Base-by-base conservation (phyloP, 2,329 filamentous ascomycete species). In the Cadophora sp. region DNA sequence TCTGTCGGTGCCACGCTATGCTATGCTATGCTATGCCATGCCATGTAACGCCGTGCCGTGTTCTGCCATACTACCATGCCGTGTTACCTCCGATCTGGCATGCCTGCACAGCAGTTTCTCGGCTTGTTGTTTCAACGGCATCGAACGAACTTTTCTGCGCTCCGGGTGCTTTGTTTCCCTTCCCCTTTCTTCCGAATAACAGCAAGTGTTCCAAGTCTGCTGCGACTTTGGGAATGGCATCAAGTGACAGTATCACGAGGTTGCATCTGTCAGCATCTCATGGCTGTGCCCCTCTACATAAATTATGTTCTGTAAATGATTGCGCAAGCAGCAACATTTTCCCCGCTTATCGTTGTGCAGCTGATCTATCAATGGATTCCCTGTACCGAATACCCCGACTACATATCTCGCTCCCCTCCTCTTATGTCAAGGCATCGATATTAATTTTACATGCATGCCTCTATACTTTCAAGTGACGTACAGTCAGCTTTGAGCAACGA, bases 401-500 rank as follows among this genome's bases (percentile, higher is more conserved):
- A 56, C 22, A 56, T 22, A 56, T 37, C 29, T 56, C 53, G 24
- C 14, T 56, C 29, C 19, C 29, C 27, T 14, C 37, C 29, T 56
- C 53, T 11, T 29, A 29, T 29, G 27, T 22, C 29, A 37, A 34
- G 29, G 19, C 31, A 34, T 56, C 31, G 19, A 37, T 19, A 56
- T 56, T 37, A 37, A 22, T 24, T n/a, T 56, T 24, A 56, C 27
- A n/a, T 22, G 53, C 27, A 56, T 56, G n/a, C 53, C 19, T 56
- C 24, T 37, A 37, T 56, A 37, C 27, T 56, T 56, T 37, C 53
- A 56, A 56, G 53, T 55, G 29, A 56, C 53, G 29, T 34, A 56
- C 27, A 16, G 53, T 29, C 14, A 56, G 16, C 27, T 1, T 37
- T 56, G 14, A 53, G 50, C 19, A 11, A 34, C 12, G 7, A n/a